Evolutionary conservation across 148 eudicot genomes (phyloP).

Genomic region (Polygonum maritimum): DNA sequence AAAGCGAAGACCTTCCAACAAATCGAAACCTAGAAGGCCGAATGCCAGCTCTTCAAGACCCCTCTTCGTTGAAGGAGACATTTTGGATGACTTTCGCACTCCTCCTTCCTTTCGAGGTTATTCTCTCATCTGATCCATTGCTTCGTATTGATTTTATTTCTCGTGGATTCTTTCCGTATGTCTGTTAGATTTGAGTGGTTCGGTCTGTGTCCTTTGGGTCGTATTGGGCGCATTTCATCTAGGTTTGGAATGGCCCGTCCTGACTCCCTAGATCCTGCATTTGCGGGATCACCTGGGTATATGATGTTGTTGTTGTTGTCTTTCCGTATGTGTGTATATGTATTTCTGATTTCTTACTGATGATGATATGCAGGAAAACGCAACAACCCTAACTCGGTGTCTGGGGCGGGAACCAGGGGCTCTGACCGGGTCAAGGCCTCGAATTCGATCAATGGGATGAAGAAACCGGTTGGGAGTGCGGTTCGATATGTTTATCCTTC

Average conservation of each 20-base stretch:
- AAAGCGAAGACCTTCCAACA: slow-evolving; percentile 25
- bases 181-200: no score
- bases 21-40: slow-evolving; percentile 28
- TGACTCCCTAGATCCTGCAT: no score
- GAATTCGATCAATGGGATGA: slow-evolving; percentile 15
- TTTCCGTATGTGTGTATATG: not conserved
- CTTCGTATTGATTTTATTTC: not conserved
- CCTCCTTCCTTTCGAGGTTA: slow-evolving; percentile 15
- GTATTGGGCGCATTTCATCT: no score
- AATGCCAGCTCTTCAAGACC: slow-evolving; percentile 14
- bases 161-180: not conserved
- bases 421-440: slow-evolving; percentile 26
- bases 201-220: no score
- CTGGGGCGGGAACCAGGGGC: slow-evolving; percentile 34
- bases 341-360: not conserved
- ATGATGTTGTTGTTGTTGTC: not conserved
- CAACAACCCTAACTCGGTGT: slow-evolving; percentile 15
- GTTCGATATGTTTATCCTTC: slow-evolving; percentile 51
- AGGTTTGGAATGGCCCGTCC: no score
- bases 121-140: not conserved
- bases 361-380: slow-evolving; percentile 30
- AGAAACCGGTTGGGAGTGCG: slow-evolving; percentile 24
- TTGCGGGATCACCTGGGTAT: not conserved
- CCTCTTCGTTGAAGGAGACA: slow-evolving; percentile 59
- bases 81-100: slow-evolving; percentile 34